These are phyloP conservation scores for Blumeria hordei DNA, from an alignment of 2,329 filamentous ascomycete genomes.

Conservation along the genomic window DNA sequence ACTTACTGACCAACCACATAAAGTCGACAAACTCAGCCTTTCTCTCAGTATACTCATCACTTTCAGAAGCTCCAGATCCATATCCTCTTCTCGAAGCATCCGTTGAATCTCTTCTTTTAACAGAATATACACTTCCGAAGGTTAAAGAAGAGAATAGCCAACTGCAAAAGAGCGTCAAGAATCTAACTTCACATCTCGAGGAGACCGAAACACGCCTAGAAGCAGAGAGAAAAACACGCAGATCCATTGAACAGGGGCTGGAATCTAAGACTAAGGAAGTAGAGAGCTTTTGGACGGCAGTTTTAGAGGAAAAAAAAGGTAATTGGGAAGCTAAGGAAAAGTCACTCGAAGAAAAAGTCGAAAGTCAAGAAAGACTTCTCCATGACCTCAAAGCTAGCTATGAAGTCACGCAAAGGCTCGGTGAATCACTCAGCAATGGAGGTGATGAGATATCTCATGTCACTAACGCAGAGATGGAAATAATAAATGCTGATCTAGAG, in stretches of 20 bases:
- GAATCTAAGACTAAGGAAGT: conserved; percentile 72
- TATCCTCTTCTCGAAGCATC: conserved; percentile 92
- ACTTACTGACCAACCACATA: conserved; percentile 84
- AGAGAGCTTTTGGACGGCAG: conserved; percentile 70
- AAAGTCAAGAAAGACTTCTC: conserved; percentile 75
- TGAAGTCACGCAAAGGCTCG: conserved; percentile 80
- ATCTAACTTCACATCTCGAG: conserved; percentile 59
- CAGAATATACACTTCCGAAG: conserved; percentile 79
- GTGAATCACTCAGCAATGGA: conserved; percentile 40
- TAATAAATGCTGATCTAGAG: conserved; percentile 78
- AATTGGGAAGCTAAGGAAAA: conserved; percentile 94
- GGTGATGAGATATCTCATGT: conserved; percentile 35
- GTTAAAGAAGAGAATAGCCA: conserved; percentile 73
- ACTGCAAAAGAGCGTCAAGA: conserved; percentile 54
- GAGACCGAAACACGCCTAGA: conserved; percentile 62
- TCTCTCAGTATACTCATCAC: conserved; percentile 70
- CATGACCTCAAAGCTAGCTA: conserved; percentile 94
- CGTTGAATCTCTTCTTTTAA: conserved; percentile 75
- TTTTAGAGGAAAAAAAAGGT: conserved; percentile 77
- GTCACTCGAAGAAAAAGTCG: conserved; percentile 73
- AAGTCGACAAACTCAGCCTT: conserved; percentile 88
- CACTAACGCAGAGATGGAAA: conserved; percentile 74
- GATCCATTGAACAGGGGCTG: conserved; percentile 50
- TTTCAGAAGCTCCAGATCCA: conserved; percentile 89
- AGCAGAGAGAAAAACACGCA: conserved; percentile 46